Evolutionary conservation across 768 basidiomycete species (phyloP).

Genomic region (Mycena indigotica): DNA sequence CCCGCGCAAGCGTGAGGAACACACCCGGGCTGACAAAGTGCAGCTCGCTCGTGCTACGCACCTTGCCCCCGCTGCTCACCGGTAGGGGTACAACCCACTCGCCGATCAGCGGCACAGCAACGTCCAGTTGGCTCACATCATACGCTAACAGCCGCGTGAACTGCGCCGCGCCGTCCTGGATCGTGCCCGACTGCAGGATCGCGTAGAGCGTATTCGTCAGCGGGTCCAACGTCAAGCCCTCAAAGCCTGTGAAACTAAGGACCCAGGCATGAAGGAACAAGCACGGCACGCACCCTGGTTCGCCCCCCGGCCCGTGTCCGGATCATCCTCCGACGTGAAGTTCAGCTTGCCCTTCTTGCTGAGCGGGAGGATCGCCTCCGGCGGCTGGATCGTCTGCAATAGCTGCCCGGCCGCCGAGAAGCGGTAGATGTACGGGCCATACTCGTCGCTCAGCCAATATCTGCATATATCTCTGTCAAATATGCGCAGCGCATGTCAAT

Average conservation of each 20-base stretch:
- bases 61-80: constrained; percentile 51
- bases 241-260: constrained; percentile 45
- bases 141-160: constrained; percentile 62
- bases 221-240: constrained; percentile 57
- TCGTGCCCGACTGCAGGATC: constrained; percentile 62
- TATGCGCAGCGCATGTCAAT: background rate
- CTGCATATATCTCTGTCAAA: constrained; percentile 30
- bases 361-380: constrained; percentile 55
- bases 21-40: constrained; percentile 53
- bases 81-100: constrained; percentile 66
- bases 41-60: constrained; percentile 56
- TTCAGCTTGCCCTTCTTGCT: constrained; percentile 46
- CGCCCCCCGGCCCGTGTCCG: constrained; percentile 52
- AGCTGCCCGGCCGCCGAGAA: constrained; percentile 50
- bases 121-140: constrained; percentile 42
- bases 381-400: constrained; percentile 60
- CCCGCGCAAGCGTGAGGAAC: constrained; percentile 63
- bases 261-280: background rate
- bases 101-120: constrained; percentile 39
- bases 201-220: constrained; percentile 55
- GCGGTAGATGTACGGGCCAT: constrained; percentile 66
- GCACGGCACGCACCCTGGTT: constrained; percentile 50
- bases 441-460: constrained; percentile 70
- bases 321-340: constrained; percentile 53
- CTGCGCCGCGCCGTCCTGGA: constrained; percentile 64